Evolutionary conservation across 257 asterid species (phyloP), one percentile per base, ranked within the genome.

Genomic region (Petunia secreta): DNA sequence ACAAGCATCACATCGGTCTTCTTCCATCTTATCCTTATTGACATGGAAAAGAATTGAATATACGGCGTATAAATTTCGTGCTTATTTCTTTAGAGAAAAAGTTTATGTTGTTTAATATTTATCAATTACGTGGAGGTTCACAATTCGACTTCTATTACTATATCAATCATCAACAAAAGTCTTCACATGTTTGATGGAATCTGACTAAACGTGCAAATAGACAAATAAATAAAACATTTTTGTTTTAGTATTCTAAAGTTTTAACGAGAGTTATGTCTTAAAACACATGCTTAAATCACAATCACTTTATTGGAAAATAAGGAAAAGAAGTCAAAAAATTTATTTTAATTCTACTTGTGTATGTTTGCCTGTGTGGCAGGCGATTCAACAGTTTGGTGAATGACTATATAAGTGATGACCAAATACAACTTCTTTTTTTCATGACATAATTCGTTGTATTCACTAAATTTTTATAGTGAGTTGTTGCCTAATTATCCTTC

Each of bases 11-110:
- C 10, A 11, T 40, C n/a, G 40, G 44, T 13, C 7, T 13, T 11
- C 43, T 71, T 68, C 13, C 8, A 77, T 60, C 80, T 77, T 77
- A 77, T 77, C 80, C 25, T 43, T 15, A n/a, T 46, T 77, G 80
- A 77, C 54, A 14, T 73, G 46, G 46, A 11, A 73, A 34, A 48
- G 2, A 1, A 8, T 36, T 50, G 16, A 53, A 43, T 71, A 37
- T 53, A 3, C 16, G n/a, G 5, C 69, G 53, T 77, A 77, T 77
- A 43, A 9, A 16, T 43, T 25, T 44, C 36, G 3, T 76, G 2
- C 16, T 40, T 55, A 39, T 76, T 57, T 55, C 15, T 73, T 37
- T 1, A 10, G 1, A 11, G 14, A 1, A 4, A 75, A 36, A 6
- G 13, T 11, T 53, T 6, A 38, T 7, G 54, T 54, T n/a, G 6